These are phyloP conservation scores for Erigeron canadensis DNA, from an alignment of 129 eudicot genomes.

Conservation along the genomic window DNA sequence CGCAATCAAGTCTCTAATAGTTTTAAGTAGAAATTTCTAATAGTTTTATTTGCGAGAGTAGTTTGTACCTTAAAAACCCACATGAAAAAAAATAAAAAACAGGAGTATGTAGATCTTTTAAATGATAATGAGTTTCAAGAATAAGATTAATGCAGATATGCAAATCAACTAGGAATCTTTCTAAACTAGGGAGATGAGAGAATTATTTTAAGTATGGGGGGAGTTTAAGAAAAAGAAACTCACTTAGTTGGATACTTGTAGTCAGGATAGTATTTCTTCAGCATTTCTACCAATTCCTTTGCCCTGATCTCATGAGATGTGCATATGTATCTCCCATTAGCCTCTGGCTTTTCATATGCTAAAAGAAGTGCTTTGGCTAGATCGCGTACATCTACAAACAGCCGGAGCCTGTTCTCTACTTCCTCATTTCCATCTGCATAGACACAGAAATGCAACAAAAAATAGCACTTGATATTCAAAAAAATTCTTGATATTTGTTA, in stretches of 20 bases:
- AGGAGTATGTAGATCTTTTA: too few relatives aligned
- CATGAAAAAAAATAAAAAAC: too few relatives aligned
- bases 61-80: too few relatives aligned
- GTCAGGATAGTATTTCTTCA: constrained; percentile 54
- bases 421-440: constrained; percentile 61
- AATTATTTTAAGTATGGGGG: not conserved
- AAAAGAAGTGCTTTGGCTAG: constrained; percentile 60
- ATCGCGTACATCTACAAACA: constrained; percentile 81
- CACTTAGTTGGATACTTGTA: constrained; percentile 72
- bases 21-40: too few relatives aligned
- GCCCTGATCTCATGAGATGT: constrained; percentile 39
- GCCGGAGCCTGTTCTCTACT: constrained; percentile 42
- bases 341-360: constrained; percentile 66
- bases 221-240: constrained; percentile 8
- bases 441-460: constrained; percentile 9
- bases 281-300: constrained; percentile 53
- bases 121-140: not conserved
- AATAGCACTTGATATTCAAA: not conserved
- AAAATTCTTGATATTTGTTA: not conserved
- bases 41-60: too few relatives aligned
- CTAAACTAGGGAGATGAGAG: constrained; percentile 2
- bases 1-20: too few relatives aligned
- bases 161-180: not conserved
- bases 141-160: not conserved
- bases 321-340: constrained; percentile 86